These are phyloP conservation scores for Puccinia coronata DNA, from an alignment of 1,284 basidiomycete species.

Conservation along the genomic window DNA sequence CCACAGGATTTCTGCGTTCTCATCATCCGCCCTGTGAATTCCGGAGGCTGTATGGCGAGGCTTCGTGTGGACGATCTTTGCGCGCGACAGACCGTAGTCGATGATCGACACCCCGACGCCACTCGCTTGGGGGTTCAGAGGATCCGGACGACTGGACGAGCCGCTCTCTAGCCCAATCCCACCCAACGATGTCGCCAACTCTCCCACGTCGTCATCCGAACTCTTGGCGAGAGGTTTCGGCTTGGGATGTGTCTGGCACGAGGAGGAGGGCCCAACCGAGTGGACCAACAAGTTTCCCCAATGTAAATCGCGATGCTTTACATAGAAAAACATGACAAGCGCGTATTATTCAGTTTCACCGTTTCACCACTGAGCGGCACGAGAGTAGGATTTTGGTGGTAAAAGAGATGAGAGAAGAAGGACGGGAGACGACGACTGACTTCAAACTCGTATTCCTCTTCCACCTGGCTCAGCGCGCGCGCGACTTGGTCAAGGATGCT, in stretches of 20 bases:
- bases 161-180: not conserved
- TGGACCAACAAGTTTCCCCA: constrained; percentile 45
- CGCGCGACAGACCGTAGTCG: constrained; percentile 44
- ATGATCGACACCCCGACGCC: constrained; percentile 27
- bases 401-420: not conserved
- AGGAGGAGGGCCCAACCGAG: not conserved
- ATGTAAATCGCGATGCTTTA: constrained; percentile 49
- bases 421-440: not conserved
- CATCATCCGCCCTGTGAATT: not conserved
- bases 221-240: not conserved
- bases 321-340: constrained; percentile 1
- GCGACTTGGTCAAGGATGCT: constrained; percentile 39
- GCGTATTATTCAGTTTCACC: not conserved
- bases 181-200: not conserved
- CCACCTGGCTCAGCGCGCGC: constrained; percentile 19
- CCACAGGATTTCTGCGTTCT: constrained; percentile 23
- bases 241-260: constrained; percentile 5
- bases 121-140: not conserved
- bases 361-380: too few species aligned
- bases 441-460: constrained; percentile 44
- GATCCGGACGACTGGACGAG: not conserved
- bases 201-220: constrained; percentile 1
- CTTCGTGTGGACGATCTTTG: constrained; percentile 17
- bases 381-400: too few species aligned
- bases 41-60: not conserved